A percentile compares a stretch with the other conserved stretches of the same genome.
These are phyloP conservation scores for Rhodotorula taiwanensis DNA, from an alignment of 768 basidiomycete species.

Conservation along the genomic window DNA sequence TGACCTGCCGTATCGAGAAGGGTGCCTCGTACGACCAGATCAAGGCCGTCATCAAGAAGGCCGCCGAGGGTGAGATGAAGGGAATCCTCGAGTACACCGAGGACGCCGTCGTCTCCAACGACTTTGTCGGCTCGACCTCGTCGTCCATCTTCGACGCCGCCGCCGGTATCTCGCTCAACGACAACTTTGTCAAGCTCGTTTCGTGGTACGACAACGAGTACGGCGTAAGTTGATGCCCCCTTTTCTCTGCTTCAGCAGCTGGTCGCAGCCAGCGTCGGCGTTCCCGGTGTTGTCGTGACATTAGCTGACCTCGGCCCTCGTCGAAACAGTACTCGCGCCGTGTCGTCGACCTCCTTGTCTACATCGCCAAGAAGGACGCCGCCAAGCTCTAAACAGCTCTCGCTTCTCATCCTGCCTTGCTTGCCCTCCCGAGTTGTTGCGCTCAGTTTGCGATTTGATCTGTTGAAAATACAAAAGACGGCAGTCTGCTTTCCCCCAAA, in stretches of 20 bases:
- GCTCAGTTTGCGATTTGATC: background rate
- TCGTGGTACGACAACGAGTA: constrained; percentile 50
- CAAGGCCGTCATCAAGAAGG: constrained; percentile 74
- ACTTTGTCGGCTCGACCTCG: constrained; percentile 68
- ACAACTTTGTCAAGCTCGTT: constrained; percentile 91
- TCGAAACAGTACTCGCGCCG: constrained; percentile 65
- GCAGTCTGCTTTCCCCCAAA: too few relatives aligned
- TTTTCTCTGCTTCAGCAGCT: too few relatives aligned
- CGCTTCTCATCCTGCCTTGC: background rate
- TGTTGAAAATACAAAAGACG: background rate
- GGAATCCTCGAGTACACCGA: constrained; percentile 86
- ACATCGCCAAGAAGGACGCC: constrained; percentile 38
- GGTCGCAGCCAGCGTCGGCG: too few relatives aligned
- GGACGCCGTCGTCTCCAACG: constrained; percentile 85
- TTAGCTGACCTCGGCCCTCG: background rate
- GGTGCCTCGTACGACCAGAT: constrained; percentile 78
- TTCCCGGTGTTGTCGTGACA: background rate
- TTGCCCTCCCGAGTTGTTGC: background rate
- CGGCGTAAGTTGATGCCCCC: background rate
- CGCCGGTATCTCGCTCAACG: constrained; percentile 87
- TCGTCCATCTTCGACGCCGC: constrained; percentile 90
- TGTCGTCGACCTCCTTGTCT: constrained; percentile 81
- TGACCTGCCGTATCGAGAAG: constrained; percentile 87
- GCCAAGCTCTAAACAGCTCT: constrained; percentile 5
- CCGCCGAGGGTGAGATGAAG: constrained; percentile 58